Evolutionary conservation across 148 eudicot genomes (phyloP), one percentile per base, ranked within the genome.

Genomic region (Rhododendron henanense): DNA sequence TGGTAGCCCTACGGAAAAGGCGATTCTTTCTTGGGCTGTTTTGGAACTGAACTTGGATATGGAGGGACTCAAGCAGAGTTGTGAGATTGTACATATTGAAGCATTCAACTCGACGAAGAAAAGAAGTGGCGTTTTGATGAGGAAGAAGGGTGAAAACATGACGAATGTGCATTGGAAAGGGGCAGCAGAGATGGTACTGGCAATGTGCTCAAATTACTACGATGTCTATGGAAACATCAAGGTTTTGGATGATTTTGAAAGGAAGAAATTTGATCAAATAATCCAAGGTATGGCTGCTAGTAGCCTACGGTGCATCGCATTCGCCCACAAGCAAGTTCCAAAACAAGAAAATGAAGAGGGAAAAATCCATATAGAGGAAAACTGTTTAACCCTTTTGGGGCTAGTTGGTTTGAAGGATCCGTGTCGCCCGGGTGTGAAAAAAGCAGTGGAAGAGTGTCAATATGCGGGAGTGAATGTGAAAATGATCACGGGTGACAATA

Each of bases 401-500:
- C 23, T 87, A 1, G 85, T 87, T 5, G 89, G 45, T 74, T 74
- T 33, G 44, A 35, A 74, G 45, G 44, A 74, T 33, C 78, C 44
- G 1, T 31, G 39, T 3, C 82, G 87, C 9, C 82, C 73, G 0
- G 85, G 79, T 0, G 81, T 41, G n/a, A 63, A 10, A 9, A 55
- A 83, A 45, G 87, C 90, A 7, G 82, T 88, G 18, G 39, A 79
- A 16, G 84, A 55, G 55, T 85, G 83, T 59, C 78, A 67, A 39
- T 3, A 7, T 7, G 85, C 87, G 4, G 87, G 85, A 67, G 73
- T 88, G 18, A 78, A 69, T 0, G 15, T 88, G 55, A 85, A 65
- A 55, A 69, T 88, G 86, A 67, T 88, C 57, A 88, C 90, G 0
- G 86, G 87, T 2, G 85, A 88, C 33, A 79, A 85, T 31, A 37